phyloP scores from a whole-genome alignment of 2,329 filamentous ascomycete genomes.

The Colletotrichum costaricense region DNA sequence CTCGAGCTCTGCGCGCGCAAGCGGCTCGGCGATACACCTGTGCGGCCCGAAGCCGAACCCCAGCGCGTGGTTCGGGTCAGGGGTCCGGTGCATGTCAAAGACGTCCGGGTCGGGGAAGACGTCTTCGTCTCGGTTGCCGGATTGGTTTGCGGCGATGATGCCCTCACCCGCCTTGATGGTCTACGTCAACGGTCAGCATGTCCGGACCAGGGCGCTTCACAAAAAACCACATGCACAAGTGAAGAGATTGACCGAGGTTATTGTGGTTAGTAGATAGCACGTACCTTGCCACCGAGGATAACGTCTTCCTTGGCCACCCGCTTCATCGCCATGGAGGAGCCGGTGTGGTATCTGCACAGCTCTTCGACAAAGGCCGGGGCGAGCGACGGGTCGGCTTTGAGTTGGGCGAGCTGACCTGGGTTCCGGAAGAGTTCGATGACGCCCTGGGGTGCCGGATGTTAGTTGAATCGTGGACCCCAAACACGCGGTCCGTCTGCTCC shows the following conservation, averaged over 20 bases:
- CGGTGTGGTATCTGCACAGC: conserved; percentile 60
- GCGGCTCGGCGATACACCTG: conserved; percentile 56
- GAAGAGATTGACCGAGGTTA: too few species aligned
- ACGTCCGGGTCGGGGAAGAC: conserved; percentile 52
- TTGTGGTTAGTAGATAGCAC: too few species aligned
- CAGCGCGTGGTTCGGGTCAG: conserved; percentile 47
- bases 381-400: conserved; percentile 52
- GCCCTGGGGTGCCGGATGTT: conserved; percentile 44
- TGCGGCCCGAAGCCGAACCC: conserved; percentile 60
- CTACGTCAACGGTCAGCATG: conserved; percentile 33
- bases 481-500: neutral
- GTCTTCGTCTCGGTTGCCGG: conserved; percentile 59
- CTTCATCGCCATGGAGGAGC: conserved; percentile 58
- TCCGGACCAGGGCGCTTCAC: too few species aligned
- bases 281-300: conserved; percentile 53
- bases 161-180: conserved; percentile 55
- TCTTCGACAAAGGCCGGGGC: conserved; percentile 57
- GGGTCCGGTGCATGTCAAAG: conserved; percentile 56
- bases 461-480: neutral
- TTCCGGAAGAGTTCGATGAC: conserved; percentile 56
- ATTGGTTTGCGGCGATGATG: conserved; percentile 59
- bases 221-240: too few species aligned
- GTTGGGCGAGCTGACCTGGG: conserved; percentile 52
- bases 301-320: conserved; percentile 60
- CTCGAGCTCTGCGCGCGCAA: conserved; percentile 55